These are phyloP conservation scores for Blastocystis sp. DNA, from an alignment of 352 stramenopile species.

Conservation along the genomic window DNA sequence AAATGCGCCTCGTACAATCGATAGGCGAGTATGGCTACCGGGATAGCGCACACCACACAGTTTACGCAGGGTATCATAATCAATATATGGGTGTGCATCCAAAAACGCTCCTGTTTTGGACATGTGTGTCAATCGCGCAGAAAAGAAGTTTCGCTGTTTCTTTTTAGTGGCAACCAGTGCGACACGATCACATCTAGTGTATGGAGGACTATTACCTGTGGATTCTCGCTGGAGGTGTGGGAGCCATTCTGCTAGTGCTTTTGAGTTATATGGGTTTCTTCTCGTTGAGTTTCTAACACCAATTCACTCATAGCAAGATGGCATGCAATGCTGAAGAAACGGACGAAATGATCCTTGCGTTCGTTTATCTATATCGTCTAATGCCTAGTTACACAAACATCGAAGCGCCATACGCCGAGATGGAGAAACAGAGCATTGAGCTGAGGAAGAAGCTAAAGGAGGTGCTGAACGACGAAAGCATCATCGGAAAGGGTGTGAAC, in stretches of 20 bases:
- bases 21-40: too few species aligned
- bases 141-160: too few species aligned
- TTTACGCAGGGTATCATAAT: too few species aligned
- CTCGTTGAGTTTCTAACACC: neutral
- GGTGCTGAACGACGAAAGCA: neutral
- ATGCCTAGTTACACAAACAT: slow-evolving; percentile 38
- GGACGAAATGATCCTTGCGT: slow-evolving; percentile 58
- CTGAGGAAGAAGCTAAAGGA: neutral
- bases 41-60: too few species aligned
- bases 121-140: too few species aligned
- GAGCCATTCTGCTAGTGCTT: slow-evolving; percentile 19
- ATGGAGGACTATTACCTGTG: slow-evolving; percentile 51
- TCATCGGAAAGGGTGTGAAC: slow-evolving; percentile 8
- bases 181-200: neutral
- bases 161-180: too few species aligned
- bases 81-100: too few species aligned
- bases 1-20: too few species aligned
- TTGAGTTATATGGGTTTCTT: slow-evolving; percentile 63
- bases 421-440: slow-evolving; percentile 18
- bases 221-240: slow-evolving; percentile 15
- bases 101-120: too few species aligned
- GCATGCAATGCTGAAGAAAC: slow-evolving; percentile 29
- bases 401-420: slow-evolving; percentile 34
- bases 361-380: neutral
- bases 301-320: slow-evolving; percentile 25